A percentile compares a stretch with the other conserved stretches of the same genome.
phyloP scores from a whole-genome alignment of 352 stramenopile genomes.

The Globisporangium takayamanum region DNA sequence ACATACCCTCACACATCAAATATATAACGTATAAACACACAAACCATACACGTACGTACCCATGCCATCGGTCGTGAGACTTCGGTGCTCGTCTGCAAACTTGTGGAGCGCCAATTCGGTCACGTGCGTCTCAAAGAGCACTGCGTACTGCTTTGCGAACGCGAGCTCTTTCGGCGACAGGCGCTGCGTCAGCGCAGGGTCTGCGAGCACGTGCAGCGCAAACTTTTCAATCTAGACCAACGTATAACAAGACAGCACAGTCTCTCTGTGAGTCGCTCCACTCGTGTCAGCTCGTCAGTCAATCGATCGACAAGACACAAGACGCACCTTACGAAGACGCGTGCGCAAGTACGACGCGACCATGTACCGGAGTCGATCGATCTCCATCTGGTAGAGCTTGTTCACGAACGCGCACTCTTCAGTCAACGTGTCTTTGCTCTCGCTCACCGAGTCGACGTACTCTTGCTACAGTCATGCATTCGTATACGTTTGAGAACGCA shows the following conservation, averaged over 20 bases:
- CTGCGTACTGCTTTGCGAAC: conserved; percentile 68
- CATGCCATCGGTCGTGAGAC: conserved; percentile 57
- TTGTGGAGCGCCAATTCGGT: conserved; percentile 55
- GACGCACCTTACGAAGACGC: conserved; percentile 54
- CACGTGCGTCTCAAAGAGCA: conserved; percentile 70
- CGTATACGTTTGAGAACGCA: no score
- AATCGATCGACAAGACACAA: neutral
- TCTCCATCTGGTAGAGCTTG: conserved; percentile 88
- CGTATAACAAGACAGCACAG: neutral
- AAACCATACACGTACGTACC: conserved; percentile 23
- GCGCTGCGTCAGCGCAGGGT: conserved; percentile 35
- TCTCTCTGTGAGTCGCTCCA: neutral
- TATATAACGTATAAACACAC: neutral
- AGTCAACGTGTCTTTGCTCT: conserved; percentile 50
- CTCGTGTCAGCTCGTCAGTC: no score
- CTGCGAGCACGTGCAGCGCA: conserved; percentile 48
- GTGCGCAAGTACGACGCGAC: conserved; percentile 77
- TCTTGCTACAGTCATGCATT: conserved; percentile 45
- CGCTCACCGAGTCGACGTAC: conserved; percentile 75
- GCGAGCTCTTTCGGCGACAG: conserved; percentile 67
- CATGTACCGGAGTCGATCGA: conserved; percentile 82
- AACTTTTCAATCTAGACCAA: conserved; percentile 64
- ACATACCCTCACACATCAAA: neutral
- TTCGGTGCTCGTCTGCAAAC: conserved; percentile 58
- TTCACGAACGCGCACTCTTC: conserved; percentile 80